Evolutionary conservation across 139 green algal genomes (phyloP).

Genomic region (Klebsormidium nitens): DNA sequence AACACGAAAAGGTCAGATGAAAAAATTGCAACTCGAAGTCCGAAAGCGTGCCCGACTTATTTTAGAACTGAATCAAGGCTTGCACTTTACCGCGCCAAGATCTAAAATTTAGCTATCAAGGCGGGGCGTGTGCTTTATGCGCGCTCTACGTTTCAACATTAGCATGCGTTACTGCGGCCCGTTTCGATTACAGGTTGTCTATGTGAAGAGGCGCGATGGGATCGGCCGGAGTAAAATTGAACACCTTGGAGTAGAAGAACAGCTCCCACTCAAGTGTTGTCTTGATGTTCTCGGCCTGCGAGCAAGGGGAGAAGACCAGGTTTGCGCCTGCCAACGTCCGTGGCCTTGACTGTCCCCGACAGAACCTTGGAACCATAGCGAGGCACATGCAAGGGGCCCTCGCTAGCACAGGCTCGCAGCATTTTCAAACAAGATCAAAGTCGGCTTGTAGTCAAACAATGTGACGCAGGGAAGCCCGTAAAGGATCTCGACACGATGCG

Average conservation of each 20-base stretch:
- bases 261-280: constrained; percentile 65
- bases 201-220: constrained; percentile 50
- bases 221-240: constrained; percentile 46
- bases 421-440: neutral
- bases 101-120: too few relatives aligned
- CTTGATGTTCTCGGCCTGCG: constrained; percentile 48
- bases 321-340: neutral
- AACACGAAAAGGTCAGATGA: too few relatives aligned
- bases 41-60: too few relatives aligned
- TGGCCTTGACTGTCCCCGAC: neutral
- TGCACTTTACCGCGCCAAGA: too few relatives aligned
- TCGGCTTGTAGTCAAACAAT: neutral
- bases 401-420: neutral
- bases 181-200: too few relatives aligned
- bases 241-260: constrained; percentile 67
- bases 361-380: neutral
- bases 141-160: too few relatives aligned
- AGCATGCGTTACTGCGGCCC: too few relatives aligned
- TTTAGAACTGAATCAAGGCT: too few relatives aligned
- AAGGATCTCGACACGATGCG: neutral
- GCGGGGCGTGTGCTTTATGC: too few relatives aligned
- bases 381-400: neutral
- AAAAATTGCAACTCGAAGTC: too few relatives aligned
- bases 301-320: neutral
- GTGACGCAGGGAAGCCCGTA: neutral